Conservation (phyloP, 2,329 filamentous ascomycete species). For the Ophiostoma sp. region DNA sequence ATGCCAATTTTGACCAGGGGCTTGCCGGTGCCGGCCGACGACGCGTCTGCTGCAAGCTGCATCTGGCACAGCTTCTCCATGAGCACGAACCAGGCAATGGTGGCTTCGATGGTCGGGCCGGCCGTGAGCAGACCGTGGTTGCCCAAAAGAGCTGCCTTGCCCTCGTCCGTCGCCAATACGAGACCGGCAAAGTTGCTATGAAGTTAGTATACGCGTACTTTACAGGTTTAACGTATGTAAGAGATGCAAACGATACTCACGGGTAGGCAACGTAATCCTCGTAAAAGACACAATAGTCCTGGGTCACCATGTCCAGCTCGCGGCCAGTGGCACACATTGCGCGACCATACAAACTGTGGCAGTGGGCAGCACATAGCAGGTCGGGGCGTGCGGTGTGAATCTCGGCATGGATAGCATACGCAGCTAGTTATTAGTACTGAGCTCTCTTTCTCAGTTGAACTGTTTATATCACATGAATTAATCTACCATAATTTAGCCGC, state of each 20-base stretch:
- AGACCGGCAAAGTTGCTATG: conserved; percentile 50
- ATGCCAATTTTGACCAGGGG: conserved; percentile 32
- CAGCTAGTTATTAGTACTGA: conserved; percentile 35
- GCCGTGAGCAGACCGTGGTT: conserved; percentile 61
- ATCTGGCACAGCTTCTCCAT: conserved; percentile 62
- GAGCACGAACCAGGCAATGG: conserved; percentile 54
- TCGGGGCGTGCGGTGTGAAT: conserved; percentile 53
- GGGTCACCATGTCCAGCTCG: conserved; percentile 56
- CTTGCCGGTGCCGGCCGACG: conserved; percentile 46
- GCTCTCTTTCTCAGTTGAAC: background rate
- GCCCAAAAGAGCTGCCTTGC: conserved; percentile 48
- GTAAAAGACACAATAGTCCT: conserved; percentile 51
- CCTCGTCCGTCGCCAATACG: conserved; percentile 53
- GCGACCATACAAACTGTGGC: conserved; percentile 50
- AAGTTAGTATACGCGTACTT: background rate
- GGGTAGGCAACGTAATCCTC: conserved; percentile 52
- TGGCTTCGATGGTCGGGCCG: conserved; percentile 57
- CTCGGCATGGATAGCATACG: conserved; percentile 54
- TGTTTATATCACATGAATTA: background rate
- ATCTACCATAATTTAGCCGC: conserved; percentile 43
- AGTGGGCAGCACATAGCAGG: conserved; percentile 53
- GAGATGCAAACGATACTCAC: background rate
- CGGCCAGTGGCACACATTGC: conserved; percentile 52
- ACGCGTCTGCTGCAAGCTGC: conserved; percentile 56
- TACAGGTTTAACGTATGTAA: background rate